A percentile compares a stretch with the other conserved stretches of the same genome.
Conservation (phyloP, 306 rosid species). For the Gynostemma pentaphyllum region DNA sequence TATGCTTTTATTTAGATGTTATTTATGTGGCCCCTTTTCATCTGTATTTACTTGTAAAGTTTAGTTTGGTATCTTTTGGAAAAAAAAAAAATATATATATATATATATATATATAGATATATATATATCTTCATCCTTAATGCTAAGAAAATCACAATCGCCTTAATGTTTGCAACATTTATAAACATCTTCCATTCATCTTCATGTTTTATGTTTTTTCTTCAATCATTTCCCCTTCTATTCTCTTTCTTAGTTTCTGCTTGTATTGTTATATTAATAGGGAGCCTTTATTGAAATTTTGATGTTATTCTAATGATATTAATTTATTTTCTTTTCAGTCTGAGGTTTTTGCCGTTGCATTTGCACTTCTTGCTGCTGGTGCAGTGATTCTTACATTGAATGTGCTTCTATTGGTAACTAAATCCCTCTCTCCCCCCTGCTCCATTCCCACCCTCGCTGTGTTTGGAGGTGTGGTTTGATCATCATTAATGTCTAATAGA, state of each 20-base stretch:
- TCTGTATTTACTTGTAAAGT: neutral
- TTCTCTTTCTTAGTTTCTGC: neutral
- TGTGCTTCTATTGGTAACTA: slow-evolving; percentile 87
- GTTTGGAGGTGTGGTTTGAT: neutral
- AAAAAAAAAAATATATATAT: no score
- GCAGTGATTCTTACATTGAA: slow-evolving; percentile 88
- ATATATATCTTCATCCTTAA: no score
- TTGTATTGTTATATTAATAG: neutral
- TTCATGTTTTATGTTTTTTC: neutral
- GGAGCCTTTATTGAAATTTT: neutral
- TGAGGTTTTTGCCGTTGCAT: slow-evolving; percentile 95
- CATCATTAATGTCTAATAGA: neutral
- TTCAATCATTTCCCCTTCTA: neutral
- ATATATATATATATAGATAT: no score
- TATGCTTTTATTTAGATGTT: neutral
- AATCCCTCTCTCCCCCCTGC: slow-evolving; percentile 5
- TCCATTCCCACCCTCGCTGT: neutral
- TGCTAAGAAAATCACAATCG: no score
- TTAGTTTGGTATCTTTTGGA: neutral
- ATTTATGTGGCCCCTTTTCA: neutral
- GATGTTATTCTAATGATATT: slow-evolving; percentile 10
- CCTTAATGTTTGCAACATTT: slow-evolving; percentile 1
- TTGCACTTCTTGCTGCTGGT: slow-evolving; percentile 96
- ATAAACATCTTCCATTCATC: neutral
- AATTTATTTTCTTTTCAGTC: slow-evolving; percentile 38